A percentile compares a stretch with the other conserved stretches of the same genome.
phyloP scores from a whole-genome alignment of 306 rosid genomes.

The Ormosia semicastrata region DNA sequence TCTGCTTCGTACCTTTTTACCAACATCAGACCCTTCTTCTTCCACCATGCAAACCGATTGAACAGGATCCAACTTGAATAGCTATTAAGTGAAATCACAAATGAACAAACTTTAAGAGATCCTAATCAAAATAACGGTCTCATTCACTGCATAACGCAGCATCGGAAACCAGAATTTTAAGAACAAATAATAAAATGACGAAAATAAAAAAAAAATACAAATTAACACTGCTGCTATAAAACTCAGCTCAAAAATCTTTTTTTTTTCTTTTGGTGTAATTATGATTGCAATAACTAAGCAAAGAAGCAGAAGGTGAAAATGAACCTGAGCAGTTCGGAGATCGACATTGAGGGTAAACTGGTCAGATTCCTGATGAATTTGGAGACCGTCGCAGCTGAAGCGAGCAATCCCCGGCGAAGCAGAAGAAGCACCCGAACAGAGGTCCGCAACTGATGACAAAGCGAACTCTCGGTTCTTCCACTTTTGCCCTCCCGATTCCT shows the following conservation, averaged over 20 bases:
- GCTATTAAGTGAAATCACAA: constrained; percentile 42
- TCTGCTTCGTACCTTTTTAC: constrained; percentile 50
- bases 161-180: not conserved
- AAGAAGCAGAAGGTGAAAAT: not conserved
- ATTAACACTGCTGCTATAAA: not conserved
- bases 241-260: not conserved
- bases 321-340: constrained; percentile 67
- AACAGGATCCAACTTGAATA: constrained; percentile 65
- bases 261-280: not conserved
- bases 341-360: constrained; percentile 45
- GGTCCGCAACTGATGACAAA: constrained; percentile 66
- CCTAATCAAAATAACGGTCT: not conserved
- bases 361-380: constrained; percentile 49
- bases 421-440: constrained; percentile 40
- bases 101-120: constrained; percentile 13
- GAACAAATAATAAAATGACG: not conserved
- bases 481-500: constrained; percentile 44
- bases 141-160: not conserved
- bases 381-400: constrained; percentile 49
- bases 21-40: constrained; percentile 35
- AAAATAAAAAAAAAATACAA: not conserved
- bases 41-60: constrained; percentile 69
- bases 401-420: constrained; percentile 67
- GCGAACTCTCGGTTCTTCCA: constrained; percentile 51
- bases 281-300: not conserved